These are phyloP conservation scores for Geoglossum cookeanum DNA, from an alignment of 2,329 filamentous ascomycete species.

Conservation along the genomic window DNA sequence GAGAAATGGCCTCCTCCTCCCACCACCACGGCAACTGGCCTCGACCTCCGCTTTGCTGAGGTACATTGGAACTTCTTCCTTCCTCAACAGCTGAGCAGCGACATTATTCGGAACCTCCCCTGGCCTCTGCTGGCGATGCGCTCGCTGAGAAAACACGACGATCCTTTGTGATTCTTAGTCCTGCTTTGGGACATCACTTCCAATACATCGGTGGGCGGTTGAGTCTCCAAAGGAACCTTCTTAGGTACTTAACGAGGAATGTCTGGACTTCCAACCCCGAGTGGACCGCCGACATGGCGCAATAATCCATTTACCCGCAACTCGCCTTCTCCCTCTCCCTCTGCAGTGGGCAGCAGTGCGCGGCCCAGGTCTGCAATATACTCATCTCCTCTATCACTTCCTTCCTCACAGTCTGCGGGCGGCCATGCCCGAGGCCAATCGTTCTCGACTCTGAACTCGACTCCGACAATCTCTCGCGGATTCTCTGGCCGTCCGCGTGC, in stretches of 20 bases:
- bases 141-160: neutral
- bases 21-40: neutral
- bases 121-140: neutral
- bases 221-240: neutral
- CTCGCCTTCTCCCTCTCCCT: slow-evolving; percentile 42
- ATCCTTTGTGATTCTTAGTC: neutral
- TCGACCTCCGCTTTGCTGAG: neutral
- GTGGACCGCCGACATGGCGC: slow-evolving; percentile 40
- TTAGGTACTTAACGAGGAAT: neutral
- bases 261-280: neutral
- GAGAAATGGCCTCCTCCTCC: neutral
- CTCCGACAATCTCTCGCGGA: neutral
- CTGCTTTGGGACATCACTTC: neutral
- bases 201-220: too few relatives aligned
- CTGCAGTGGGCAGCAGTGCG: slow-evolving; percentile 26
- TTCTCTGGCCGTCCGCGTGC: slow-evolving; percentile 22
- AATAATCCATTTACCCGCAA: slow-evolving; percentile 62
- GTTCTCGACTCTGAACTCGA: neutral
- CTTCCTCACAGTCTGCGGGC: slow-evolving; percentile 13
- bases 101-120: neutral
- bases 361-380: slow-evolving; percentile 63
- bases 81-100: too few relatives aligned
- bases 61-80: neutral
- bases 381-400: slow-evolving; percentile 33
- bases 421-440: slow-evolving; percentile 2